These are phyloP conservation scores for Teratosphaeriaceae sp. DNA, from an alignment of 2,329 filamentous ascomycete genomes.

Conservation along the genomic window DNA sequence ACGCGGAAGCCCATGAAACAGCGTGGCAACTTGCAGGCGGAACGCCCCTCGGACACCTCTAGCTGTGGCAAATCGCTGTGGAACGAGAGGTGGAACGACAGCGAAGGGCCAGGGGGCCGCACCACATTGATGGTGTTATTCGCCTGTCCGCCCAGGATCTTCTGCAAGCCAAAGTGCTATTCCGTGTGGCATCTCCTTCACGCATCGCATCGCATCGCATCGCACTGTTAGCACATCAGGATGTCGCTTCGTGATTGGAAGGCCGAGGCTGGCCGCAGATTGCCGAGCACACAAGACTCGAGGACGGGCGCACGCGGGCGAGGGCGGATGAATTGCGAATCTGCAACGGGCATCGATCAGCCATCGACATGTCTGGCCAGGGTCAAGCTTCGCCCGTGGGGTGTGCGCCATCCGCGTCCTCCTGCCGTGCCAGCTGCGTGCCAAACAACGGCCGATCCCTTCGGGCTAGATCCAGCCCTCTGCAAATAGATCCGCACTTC, in stretches of 20 bases:
- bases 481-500: neutral
- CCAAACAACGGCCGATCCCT: too few species aligned
- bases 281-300: too few species aligned
- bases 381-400: neutral
- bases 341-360: neutral
- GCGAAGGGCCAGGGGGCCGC: too few species aligned
- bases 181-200: too few species aligned
- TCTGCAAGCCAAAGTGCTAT: too few species aligned
- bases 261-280: neutral
- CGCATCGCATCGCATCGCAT: too few species aligned
- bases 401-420: neutral
- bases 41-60: neutral
- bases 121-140: too few species aligned
- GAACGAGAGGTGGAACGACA: neutral
- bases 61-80: neutral
- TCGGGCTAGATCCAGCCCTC: neutral
- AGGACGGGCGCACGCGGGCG: neutral
- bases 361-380: neutral
- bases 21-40: too few species aligned
- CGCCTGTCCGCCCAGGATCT: too few species aligned
- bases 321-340: neutral
- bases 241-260: too few species aligned
- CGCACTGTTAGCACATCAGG: too few species aligned
- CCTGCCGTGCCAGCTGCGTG: neutral
- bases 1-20: conserved; percentile 2